phyloP scores from a whole-genome alignment of 805 yeast species.

The Wickerhamomyces hampshirensis region DNA sequence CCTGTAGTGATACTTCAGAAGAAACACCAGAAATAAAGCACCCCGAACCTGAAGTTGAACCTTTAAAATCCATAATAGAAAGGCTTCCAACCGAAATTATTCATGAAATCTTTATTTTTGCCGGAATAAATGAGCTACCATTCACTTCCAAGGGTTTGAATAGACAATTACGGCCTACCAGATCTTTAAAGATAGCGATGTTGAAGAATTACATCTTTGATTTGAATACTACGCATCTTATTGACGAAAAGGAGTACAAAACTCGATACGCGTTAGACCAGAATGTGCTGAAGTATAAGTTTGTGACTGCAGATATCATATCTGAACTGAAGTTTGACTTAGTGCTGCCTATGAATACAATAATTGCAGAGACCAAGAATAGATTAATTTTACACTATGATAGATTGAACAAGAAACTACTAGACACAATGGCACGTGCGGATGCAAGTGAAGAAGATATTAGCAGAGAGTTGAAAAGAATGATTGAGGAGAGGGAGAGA shows the following conservation, averaged over 20 bases:
- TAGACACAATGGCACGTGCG: conserved; percentile 9
- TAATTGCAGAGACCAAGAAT: conserved; percentile 12
- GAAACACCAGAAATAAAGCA: neutral
- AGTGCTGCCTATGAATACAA: conserved; percentile 19
- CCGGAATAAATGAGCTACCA: conserved; percentile 35
- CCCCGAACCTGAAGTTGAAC: neutral
- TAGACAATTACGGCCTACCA: conserved; percentile 23
- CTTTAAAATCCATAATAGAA: conserved; percentile 20
- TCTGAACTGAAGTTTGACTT: conserved; percentile 21
- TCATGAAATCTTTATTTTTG: conserved; percentile 32
- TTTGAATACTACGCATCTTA: conserved; percentile 7
- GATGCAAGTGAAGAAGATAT: conserved; percentile 13
- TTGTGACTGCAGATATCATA: conserved; percentile 23
- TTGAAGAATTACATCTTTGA: conserved; percentile 17
- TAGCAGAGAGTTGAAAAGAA: conserved; percentile 14
- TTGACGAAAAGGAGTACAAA: conserved; percentile 3
- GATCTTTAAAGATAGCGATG: conserved; percentile 17
- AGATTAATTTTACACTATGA: conserved; percentile 13
- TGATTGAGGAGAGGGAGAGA: conserved; percentile 15
- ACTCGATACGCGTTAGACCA: conserved; percentile 16
- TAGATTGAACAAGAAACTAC: conserved; percentile 13
- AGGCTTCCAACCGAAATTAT: conserved; percentile 41
- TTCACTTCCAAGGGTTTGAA: conserved; percentile 29
- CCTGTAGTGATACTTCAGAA: neutral
- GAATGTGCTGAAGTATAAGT: conserved; percentile 17